Percentiles rank a stretch among this genome's conserved stretches.
These are phyloP conservation scores for Leavenworthia alabamica DNA, from an alignment of 345 rosid genomes.

Conservation along the genomic window DNA sequence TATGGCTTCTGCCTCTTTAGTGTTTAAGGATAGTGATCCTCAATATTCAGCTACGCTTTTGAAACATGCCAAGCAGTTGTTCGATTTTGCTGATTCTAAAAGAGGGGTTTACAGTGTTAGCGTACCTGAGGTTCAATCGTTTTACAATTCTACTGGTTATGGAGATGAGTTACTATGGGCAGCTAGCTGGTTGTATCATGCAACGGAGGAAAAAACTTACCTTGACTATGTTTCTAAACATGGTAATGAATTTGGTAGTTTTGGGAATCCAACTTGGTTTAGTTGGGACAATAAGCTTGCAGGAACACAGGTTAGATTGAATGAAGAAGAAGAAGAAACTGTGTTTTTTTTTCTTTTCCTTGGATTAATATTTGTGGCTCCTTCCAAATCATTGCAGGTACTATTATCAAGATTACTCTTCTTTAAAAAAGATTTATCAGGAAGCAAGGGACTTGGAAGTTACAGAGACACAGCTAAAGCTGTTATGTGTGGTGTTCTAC, in stretches of 20 bases:
- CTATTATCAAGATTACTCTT: slow-evolving; percentile 73
- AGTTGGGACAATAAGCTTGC: slow-evolving; percentile 98
- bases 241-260: slow-evolving; percentile 61
- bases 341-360: background rate
- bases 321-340: background rate
- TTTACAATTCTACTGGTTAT: slow-evolving; percentile 83
- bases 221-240: slow-evolving; percentile 61
- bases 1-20: slow-evolving; percentile 90
- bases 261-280: slow-evolving; percentile 92
- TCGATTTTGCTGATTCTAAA: slow-evolving; percentile 68
- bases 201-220: slow-evolving; percentile 66
- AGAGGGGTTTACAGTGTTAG: slow-evolving; percentile 59
- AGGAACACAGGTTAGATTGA: slow-evolving; percentile 65
- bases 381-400: slow-evolving; percentile 43
- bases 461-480: slow-evolving; percentile 84
- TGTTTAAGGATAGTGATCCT: slow-evolving; percentile 57
- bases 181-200: slow-evolving; percentile 92
- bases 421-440: slow-evolving; percentile 57
- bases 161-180: slow-evolving; percentile 96
- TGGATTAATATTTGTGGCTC: background rate
- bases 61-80: slow-evolving; percentile 73
- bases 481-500: slow-evolving; percentile 86
- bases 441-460: slow-evolving; percentile 47
- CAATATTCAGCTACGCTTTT: slow-evolving; percentile 69
- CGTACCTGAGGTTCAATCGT: slow-evolving; percentile 57